Base-by-base conservation (phyloP, 768 basidiomycete genomes). In the Leucocoprinus sp. region DNA sequence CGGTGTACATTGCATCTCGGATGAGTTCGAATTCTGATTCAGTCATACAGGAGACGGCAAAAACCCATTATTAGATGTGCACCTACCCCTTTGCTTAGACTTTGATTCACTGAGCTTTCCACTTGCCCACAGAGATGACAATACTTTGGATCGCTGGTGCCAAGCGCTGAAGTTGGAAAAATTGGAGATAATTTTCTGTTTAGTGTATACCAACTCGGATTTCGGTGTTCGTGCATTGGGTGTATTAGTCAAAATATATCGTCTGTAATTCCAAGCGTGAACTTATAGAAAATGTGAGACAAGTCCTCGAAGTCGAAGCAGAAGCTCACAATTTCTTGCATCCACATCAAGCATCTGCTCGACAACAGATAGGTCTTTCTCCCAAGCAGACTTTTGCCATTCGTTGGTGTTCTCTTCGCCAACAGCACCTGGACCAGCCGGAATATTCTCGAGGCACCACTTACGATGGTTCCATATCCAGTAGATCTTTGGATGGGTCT, bases 141-240 rank as follows among this genome's bases (percentile, higher is more conserved):
- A 68, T 6, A 92, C 70, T 57, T 92, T 95, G 1, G 91, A 89
- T 26, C 96, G 80, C 54, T 96, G 93, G 62, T 99, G 96, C 96
- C 96, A 99, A 17, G 96, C 96, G 52, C 92, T 95, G 60, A 96
- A 98, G 60, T 99, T 98, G 26, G 91, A 95, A 59, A 98, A 93
- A 57, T 90, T 97, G 39, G 83, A 69, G 61, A 87, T 83, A 52
- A 99, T 98, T 70, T 97, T 98, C 49, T 75, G 76, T 35, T 76
- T 80, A 2, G 96, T 98, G 58, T 89, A 98, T 0, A 69, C 72
- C 21, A 99, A 64, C 59, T 98, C 96, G n/a, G 78, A 69, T 3
- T 60, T 64, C 31, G 75, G 67, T 3, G 82, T 66, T 49, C 69
- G 68, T 37, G 69, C 71, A 11, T 69, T 62, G 0, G 85, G 82